A percentile compares a stretch with the other conserved stretches of the same genome.
Evolutionary conservation across 495 filamentous ascomycete genomes (phyloP).

Genomic region (Aspergillus diversus): DNA sequence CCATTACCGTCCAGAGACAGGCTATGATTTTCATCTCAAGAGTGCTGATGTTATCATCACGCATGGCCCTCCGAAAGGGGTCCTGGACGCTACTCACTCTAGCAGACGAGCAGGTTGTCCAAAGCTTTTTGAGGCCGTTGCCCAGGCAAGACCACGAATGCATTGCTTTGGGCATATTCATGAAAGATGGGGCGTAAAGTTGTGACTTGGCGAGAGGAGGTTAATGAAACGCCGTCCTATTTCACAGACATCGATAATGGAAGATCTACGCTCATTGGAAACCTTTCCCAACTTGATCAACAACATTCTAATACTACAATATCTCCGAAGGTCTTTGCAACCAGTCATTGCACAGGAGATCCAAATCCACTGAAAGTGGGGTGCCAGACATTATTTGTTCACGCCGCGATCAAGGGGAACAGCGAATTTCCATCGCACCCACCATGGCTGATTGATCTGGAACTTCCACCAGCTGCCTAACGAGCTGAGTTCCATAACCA

Average conservation of each 20-base stretch:
- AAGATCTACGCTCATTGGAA: slow-evolving; percentile 43
- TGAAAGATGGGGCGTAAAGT: slow-evolving; percentile 65
- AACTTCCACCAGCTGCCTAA: slow-evolving; percentile 46
- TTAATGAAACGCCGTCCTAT: slow-evolving; percentile 40
- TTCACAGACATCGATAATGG: slow-evolving; percentile 51
- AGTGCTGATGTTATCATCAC: slow-evolving; percentile 66
- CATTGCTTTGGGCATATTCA: slow-evolving; percentile 80
- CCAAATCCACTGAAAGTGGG: slow-evolving; percentile 36
- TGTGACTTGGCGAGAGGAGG: slow-evolving; percentile 56
- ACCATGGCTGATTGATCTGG: slow-evolving; percentile 60
- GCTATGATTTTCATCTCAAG: slow-evolving; percentile 50
- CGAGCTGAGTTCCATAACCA: too few species aligned
- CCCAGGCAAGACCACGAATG: slow-evolving; percentile 55
- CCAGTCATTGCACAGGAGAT: slow-evolving; percentile 42
- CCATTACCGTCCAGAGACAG: slow-evolving; percentile 53
- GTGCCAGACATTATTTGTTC: slow-evolving; percentile 65
- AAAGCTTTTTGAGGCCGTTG: slow-evolving; percentile 59
- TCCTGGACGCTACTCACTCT: slow-evolving; percentile 51
- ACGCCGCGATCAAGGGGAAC: slow-evolving; percentile 58
- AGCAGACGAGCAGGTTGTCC: slow-evolving; percentile 55
- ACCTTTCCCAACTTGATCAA: slow-evolving; percentile 34
- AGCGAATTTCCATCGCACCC: slow-evolving; percentile 41
- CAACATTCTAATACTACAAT: too few species aligned
- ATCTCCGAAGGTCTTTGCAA: slow-evolving; percentile 20
- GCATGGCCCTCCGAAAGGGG: slow-evolving; percentile 65